Percentiles rank a stretch among this genome's conserved stretches.
These are phyloP conservation scores for Nicotiana attenuata DNA, from an alignment of 257 asterid genomes.

Conservation along the genomic window DNA sequence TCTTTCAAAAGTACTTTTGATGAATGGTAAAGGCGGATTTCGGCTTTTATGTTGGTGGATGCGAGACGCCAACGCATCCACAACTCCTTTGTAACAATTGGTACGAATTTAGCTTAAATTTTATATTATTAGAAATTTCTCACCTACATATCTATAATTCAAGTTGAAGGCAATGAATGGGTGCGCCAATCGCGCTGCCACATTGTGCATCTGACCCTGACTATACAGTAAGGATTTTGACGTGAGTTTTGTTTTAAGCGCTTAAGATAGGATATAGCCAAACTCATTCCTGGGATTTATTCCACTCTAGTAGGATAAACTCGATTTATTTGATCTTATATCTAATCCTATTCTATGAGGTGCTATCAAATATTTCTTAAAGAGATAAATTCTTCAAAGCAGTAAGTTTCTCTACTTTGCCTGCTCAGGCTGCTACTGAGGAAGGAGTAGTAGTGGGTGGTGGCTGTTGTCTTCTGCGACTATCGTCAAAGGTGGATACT, in stretches of 20 bases:
- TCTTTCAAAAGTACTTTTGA: too few species aligned
- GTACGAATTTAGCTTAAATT: not conserved
- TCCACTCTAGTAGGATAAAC: not conserved
- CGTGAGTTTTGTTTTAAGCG: not conserved
- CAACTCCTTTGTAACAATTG: too few species aligned
- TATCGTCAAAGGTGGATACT: constrained; percentile 53
- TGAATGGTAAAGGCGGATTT: too few species aligned
- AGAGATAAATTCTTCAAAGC: not conserved
- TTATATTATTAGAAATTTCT: not conserved
- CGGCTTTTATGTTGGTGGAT: too few species aligned
- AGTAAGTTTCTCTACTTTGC: not conserved
- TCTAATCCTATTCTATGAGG: not conserved
- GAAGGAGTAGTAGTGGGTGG: constrained; percentile 93
- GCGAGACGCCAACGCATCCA: too few species aligned
- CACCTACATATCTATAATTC: not conserved
- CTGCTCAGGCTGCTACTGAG: constrained; percentile 70
- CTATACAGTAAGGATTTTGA: not conserved
- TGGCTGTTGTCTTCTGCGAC: constrained; percentile 77
- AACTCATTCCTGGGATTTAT: not conserved
- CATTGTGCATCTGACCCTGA: not conserved
- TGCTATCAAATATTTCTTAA: not conserved
- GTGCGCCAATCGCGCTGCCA: not conserved
- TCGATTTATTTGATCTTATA: not conserved
- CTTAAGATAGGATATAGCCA: not conserved
- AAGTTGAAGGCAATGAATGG: not conserved